Percentiles rank a stretch among this genome's conserved stretches.
phyloP scores from a whole-genome alignment of 1,284 basidiomycete species.

The Sphaerobolus stellatus region DNA sequence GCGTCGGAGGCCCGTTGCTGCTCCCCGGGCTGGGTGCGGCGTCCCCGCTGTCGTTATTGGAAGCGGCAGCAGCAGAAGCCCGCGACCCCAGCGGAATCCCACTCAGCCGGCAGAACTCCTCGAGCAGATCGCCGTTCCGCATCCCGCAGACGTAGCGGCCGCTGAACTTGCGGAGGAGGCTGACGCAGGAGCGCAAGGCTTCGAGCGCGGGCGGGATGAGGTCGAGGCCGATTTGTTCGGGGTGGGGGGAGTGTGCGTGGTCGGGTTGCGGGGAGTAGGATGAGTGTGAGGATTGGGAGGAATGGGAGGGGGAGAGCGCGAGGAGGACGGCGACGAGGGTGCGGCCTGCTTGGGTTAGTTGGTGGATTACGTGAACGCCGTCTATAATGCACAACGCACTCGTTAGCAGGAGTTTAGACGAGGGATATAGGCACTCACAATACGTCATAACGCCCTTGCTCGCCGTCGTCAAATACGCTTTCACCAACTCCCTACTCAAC shows the following conservation, averaged over 20 bases:
- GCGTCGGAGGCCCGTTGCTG: too few species aligned
- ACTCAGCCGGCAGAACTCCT: constrained; percentile 90
- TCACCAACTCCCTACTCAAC: constrained; percentile 77
- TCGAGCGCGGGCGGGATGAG: constrained; percentile 80
- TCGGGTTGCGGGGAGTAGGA: not conserved
- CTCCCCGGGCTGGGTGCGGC: too few species aligned
- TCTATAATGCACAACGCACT: constrained; percentile 44
- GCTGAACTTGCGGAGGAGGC: constrained; percentile 74
- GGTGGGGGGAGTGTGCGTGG: constrained; percentile 48
- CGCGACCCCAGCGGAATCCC: too few species aligned
- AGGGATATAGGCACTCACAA: constrained; percentile 52
- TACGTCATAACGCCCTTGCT: constrained; percentile 91
- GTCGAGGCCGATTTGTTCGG: constrained; percentile 62
- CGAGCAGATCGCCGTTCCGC: constrained; percentile 85
- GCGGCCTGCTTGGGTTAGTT: constrained; percentile 88
- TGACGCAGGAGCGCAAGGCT: constrained; percentile 81
- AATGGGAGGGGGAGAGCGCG: not conserved
- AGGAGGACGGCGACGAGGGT: constrained; percentile 77
- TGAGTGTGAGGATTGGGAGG: not conserved
- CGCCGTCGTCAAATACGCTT: constrained; percentile 79
- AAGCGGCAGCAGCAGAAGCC: too few species aligned
- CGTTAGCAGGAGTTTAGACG: constrained; percentile 5
- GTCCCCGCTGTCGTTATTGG: too few species aligned
- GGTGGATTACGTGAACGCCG: constrained; percentile 91
- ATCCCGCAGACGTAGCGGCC: constrained; percentile 84